Percentiles rank a stretch among this genome's conserved stretches.
Evolutionary conservation across 495 filamentous ascomycete genomes (phyloP).

Genomic region (Tuber magnatum): DNA sequence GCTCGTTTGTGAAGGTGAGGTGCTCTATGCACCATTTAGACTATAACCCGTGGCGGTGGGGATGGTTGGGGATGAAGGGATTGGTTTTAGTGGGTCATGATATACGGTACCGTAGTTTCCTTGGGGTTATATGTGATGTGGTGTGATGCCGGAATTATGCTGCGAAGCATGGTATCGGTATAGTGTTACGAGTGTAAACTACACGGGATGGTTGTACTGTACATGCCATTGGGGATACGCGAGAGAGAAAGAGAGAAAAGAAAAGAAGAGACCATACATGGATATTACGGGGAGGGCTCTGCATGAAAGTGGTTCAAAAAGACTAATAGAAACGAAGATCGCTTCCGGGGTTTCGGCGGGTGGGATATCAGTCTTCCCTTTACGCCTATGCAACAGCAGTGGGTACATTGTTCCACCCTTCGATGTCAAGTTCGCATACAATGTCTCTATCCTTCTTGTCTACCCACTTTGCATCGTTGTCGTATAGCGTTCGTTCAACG

Average conservation of each 20-base stretch:
- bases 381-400: background rate
- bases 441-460: conserved; percentile 57
- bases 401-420: conserved; percentile 43
- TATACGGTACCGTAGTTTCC: background rate
- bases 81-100: background rate
- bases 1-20: background rate
- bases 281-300: background rate
- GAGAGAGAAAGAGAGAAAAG: background rate
- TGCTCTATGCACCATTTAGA: background rate
- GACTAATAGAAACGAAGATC: background rate
- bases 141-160: background rate
- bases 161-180: background rate
- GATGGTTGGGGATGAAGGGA: background rate
- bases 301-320: background rate
- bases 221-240: background rate
- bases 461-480: conserved; percentile 56
- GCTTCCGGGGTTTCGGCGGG: background rate
- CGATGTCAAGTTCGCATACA: conserved; percentile 60
- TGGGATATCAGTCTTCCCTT: background rate
- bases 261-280: background rate
- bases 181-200: no score
- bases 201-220: background rate
- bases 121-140: background rate
- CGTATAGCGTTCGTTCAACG: conserved; percentile 75
- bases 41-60: background rate